Evolutionary conservation across 495 filamentous ascomycete species (phyloP), one percentile per base, ranked within the genome.

Genomic region (Penicillium coffeae): DNA sequence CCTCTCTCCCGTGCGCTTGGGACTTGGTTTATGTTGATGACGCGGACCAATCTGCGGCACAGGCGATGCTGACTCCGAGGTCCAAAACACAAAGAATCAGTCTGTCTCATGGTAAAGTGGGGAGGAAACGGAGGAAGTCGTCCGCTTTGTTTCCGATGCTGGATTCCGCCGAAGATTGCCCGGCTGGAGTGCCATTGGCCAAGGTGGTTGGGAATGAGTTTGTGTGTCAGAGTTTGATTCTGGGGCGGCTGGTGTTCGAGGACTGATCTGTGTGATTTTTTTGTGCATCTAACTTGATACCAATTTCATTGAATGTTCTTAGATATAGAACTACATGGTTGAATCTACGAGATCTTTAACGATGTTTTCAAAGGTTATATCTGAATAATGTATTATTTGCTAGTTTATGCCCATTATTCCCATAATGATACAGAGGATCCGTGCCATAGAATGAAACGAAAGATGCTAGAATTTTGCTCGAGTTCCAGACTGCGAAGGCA

Each of bases 151-250:
- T 73, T 49, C 69, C 76, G 47, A n/a, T n/a, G n/a, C 65, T 59
- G 12, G 66, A 38, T 33, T 21, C 47, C 18, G 34, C 34, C n/a
- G 34, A 47, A 16, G 34, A 25, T 18, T 21, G 10, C 16, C 13
- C 25, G 25, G 25, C 10, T n/a, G n/a, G n/a, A 10, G 16, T 15
- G 14, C 4, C 19, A 36, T 14, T 38, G 55, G 70, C 85, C 32
- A 78, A 75, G 61, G 61, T 89, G 48, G 77, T 95, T 37, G 85
- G 84, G 25, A 88, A 95, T 69, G 91, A 97, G 61, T 82, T 89
- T 60, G 80, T 97, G 22, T 84, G 95, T 47, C 94, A 98, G 72
- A 96, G 90, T 63, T 69, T 97, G 50, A 96, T 98, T 52, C 58
- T 96, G 44, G 93, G 91, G 4, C 80, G 79, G 46, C 56, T 30